These are phyloP conservation scores for Syncephalastrum monosporum DNA, from an alignment of 371 early-diverging fungal genomes.

Conservation along the genomic window DNA sequence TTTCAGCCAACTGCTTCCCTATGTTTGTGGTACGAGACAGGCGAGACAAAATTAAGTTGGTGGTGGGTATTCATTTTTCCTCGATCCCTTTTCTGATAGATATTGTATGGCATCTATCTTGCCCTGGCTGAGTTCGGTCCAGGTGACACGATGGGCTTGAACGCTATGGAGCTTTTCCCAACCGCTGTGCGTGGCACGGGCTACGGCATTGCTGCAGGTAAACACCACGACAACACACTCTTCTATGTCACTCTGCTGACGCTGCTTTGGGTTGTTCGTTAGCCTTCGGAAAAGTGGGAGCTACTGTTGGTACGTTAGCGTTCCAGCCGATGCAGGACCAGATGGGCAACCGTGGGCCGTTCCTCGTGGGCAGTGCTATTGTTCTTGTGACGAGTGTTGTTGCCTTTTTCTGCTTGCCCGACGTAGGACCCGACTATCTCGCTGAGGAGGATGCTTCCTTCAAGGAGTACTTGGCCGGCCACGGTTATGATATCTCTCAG, in stretches of 20 bases:
- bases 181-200: slow-evolving; percentile 64
- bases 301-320: slow-evolving; percentile 45
- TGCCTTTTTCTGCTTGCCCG: slow-evolving; percentile 34
- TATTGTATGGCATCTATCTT: slow-evolving; percentile 63
- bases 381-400: slow-evolving; percentile 29
- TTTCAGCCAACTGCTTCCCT: slow-evolving; percentile 50
- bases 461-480: slow-evolving; percentile 41
- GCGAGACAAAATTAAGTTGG: neutral
- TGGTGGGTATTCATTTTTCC: neutral
- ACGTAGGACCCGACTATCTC: slow-evolving; percentile 41
- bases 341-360: slow-evolving; percentile 37
- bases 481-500: slow-evolving; percentile 52
- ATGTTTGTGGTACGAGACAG: slow-evolving; percentile 49
- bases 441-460: slow-evolving; percentile 56
- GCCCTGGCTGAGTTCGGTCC: slow-evolving; percentile 58
- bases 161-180: slow-evolving; percentile 56
- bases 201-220: slow-evolving; percentile 61
- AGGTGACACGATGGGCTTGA: slow-evolving; percentile 58
- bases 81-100: slow-evolving; percentile 5
- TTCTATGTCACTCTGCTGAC: neutral
- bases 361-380: slow-evolving; percentile 40
- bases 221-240: neutral
- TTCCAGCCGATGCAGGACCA: slow-evolving; percentile 41
- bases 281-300: slow-evolving; percentile 55
- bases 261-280: neutral